Percentiles rank a stretch among this genome's conserved stretches.
Conservation (phyloP, 768 basidiomycete genomes). For the Agaricus sinodeliciosus region DNA sequence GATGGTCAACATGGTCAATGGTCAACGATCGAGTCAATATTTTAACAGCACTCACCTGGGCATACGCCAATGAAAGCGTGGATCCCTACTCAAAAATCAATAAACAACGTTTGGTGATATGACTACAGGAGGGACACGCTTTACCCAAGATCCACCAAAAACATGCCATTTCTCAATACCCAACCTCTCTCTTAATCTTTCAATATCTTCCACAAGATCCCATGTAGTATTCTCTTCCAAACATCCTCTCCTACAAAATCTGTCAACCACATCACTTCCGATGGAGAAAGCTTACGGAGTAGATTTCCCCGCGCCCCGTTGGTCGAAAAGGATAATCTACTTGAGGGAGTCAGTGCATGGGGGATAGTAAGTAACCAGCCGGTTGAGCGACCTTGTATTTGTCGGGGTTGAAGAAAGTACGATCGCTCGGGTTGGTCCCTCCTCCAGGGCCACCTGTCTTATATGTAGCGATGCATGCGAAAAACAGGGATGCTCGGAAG, state of each 20-base stretch:
- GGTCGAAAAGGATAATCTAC: conserved; percentile 84
- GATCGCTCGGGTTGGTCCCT: conserved; percentile 59
- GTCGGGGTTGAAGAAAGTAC: conserved; percentile 74
- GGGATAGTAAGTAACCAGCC: background rate
- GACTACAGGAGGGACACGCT: conserved; percentile 11
- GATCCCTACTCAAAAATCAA: conserved; percentile 50
- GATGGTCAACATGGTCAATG: background rate
- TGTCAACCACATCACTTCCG: background rate
- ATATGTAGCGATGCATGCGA: conserved; percentile 2
- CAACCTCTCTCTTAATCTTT: conserved; percentile 71
- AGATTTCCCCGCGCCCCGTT: conserved; percentile 86
- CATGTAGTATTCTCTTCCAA: conserved; percentile 89
- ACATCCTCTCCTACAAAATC: conserved; percentile 49
- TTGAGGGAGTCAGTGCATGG: background rate
- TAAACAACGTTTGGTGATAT: background rate
- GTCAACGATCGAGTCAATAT: background rate
- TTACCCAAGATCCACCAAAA: conserved; percentile 90
- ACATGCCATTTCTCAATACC: conserved; percentile 88
- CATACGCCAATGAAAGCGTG: conserved; percentile 79
- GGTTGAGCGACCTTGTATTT: conserved; percentile 63
- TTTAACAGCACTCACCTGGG: conserved; percentile 46
- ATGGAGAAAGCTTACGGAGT: conserved; percentile 52
- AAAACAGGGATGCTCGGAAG: background rate
- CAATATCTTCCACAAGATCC: conserved; percentile 89
- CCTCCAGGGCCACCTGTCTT: conserved; percentile 73